These are phyloP conservation scores for Meripilus lineatus DNA, from an alignment of 1,284 basidiomycete genomes.

Conservation along the genomic window DNA sequence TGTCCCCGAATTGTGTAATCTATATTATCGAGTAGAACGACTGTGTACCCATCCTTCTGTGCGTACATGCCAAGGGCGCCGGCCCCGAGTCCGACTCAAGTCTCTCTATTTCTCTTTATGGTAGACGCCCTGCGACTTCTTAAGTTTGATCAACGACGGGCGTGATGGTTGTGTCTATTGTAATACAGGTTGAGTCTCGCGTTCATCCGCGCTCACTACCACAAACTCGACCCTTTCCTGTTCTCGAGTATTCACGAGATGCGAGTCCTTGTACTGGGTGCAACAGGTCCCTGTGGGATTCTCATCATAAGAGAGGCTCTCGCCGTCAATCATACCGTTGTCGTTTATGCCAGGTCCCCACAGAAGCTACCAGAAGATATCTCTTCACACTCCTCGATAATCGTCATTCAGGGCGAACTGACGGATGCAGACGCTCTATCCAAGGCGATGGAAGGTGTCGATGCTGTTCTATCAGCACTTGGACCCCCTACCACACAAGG, in stretches of 20 bases:
- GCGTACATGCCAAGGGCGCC: too few species aligned
- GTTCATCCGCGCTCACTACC: background rate
- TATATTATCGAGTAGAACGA: too few species aligned
- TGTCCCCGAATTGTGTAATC: too few species aligned
- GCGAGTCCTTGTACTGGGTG: conserved; percentile 39
- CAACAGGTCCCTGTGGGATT: conserved; percentile 54
- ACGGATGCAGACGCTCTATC: conserved; percentile 43
- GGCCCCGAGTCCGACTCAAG: too few species aligned
- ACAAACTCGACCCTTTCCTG: background rate
- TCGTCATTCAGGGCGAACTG: conserved; percentile 50
- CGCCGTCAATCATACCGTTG: conserved; percentile 38
- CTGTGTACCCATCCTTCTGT: too few species aligned
- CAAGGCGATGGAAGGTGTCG: conserved; percentile 48
- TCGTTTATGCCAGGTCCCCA: conserved; percentile 58
- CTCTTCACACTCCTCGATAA: conserved; percentile 37
- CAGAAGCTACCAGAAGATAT: conserved; percentile 54
- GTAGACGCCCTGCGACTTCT: too few species aligned
- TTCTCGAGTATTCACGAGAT: conserved; percentile 12
- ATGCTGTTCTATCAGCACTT: conserved; percentile 61
- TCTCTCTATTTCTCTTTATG: too few species aligned
- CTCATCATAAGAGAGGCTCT: conserved; percentile 50
- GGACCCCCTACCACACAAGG: conserved; percentile 42
- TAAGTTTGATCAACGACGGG: too few species aligned
- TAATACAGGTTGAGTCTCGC: too few species aligned
- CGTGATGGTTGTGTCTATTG: too few species aligned